Conservation (phyloP, 2,329 filamentous ascomycete species). For the Laburnicola sp. region DNA sequence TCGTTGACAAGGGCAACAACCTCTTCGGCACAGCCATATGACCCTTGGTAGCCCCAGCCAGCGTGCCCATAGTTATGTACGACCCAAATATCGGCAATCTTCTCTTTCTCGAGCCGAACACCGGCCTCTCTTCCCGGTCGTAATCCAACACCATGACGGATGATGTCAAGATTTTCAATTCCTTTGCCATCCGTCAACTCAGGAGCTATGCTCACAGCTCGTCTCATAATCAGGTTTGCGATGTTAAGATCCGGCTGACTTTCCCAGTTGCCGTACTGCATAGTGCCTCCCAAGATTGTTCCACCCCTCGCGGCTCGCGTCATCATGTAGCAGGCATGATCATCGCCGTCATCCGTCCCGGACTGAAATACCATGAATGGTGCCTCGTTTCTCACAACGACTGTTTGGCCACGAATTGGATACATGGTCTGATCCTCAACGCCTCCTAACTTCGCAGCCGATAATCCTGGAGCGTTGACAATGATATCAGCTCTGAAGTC, state of each 20-base stretch:
- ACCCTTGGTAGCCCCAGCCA: no score
- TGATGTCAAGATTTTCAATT: constrained; percentile 67
- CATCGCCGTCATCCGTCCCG: constrained; percentile 70
- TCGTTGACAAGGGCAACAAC: no score
- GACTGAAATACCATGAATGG: constrained; percentile 69
- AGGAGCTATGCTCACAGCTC: constrained; percentile 66
- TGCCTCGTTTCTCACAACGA: constrained; percentile 77
- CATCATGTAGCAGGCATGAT: constrained; percentile 80
- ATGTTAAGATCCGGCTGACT: constrained; percentile 73
- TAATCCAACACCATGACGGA: constrained; percentile 81
- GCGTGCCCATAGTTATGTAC: constrained; percentile 72
- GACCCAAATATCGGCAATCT: constrained; percentile 62
- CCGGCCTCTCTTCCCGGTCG: constrained; percentile 73
- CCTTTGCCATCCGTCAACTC: constrained; percentile 66
- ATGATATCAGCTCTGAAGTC: constrained; percentile 61
- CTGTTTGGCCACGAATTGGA: constrained; percentile 79
- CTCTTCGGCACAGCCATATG: no score
- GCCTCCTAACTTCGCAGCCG: constrained; percentile 73
- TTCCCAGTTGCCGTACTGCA: constrained; percentile 78
- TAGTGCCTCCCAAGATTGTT: constrained; percentile 79
- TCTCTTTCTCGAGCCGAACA: constrained; percentile 73
- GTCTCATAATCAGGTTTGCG: constrained; percentile 79
- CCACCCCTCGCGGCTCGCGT: constrained; percentile 73
- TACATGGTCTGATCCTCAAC: constrained; percentile 73
- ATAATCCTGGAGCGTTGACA: constrained; percentile 81